Evolutionary conservation across 192 early-diverging fungal species (phyloP).

Genomic region (Podila clonocystis): DNA sequence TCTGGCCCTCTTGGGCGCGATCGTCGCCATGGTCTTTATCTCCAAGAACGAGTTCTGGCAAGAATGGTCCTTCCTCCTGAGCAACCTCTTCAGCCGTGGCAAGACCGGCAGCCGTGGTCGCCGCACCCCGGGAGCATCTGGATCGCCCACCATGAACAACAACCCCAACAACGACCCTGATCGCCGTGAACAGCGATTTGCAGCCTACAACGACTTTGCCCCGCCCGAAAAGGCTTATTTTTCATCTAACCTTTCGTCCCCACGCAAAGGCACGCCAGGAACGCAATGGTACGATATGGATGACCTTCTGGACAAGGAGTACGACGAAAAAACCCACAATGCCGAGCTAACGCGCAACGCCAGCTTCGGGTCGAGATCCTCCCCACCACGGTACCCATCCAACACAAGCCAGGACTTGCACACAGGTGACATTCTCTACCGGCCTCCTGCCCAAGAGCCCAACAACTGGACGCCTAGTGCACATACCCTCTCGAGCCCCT

Average conservation of each 20-base stretch:
- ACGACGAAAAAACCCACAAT: slow-evolving; percentile 5
- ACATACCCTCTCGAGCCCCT: background rate
- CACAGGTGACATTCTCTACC: slow-evolving; percentile 38
- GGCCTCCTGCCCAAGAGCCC: slow-evolving; percentile 14
- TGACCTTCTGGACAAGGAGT: slow-evolving; percentile 39
- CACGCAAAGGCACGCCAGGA: background rate
- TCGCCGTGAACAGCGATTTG: background rate
- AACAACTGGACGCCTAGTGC: slow-evolving; percentile 8
- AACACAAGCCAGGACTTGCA: slow-evolving; percentile 6
- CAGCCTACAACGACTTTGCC: background rate
- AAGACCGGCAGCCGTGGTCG: slow-evolving; percentile 9
- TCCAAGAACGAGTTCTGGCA: slow-evolving; percentile 40
- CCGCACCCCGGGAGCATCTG: background rate
- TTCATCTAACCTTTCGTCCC: background rate
- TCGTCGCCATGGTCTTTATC: slow-evolving; percentile 30
- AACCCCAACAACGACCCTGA: background rate
- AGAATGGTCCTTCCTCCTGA: slow-evolving; percentile 22
- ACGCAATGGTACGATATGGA: slow-evolving; percentile 44
- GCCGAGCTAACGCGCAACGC: background rate
- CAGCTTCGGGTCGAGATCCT: background rate
- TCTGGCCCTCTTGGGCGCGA: slow-evolving; percentile 24
- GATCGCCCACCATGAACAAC: background rate
- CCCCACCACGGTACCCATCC: slow-evolving; percentile 12
- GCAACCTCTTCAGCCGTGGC: slow-evolving; percentile 15
- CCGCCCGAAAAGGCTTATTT: background rate